Percentiles rank a stretch among this genome's conserved stretches.
Conservation (phyloP, 2,329 filamentous ascomycete genomes). For the Pestalotiopsis sp. region DNA sequence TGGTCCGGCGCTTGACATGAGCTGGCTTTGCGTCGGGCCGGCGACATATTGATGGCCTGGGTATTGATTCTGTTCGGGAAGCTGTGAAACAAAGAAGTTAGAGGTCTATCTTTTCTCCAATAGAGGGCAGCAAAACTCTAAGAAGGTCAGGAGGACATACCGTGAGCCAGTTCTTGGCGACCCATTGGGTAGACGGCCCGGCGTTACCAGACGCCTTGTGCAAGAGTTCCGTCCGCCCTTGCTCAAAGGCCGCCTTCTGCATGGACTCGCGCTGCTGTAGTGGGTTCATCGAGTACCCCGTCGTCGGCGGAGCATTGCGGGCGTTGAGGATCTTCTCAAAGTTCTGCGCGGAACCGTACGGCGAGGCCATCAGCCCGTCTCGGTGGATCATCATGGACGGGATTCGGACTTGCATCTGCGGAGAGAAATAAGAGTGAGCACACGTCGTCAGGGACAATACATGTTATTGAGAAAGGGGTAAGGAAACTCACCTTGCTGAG, state of each 20-base stretch:
- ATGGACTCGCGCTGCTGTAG: constrained; percentile 50
- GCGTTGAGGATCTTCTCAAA: constrained; percentile 49
- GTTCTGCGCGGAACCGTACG: constrained; percentile 43
- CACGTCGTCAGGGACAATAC: neutral
- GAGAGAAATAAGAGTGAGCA: neutral
- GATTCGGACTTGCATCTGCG: constrained; percentile 58
- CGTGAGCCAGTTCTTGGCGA: constrained; percentile 40
- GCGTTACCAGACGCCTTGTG: constrained; percentile 40
- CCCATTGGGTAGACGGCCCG: constrained; percentile 38
- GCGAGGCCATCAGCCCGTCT: constrained; percentile 51
- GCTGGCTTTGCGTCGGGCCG: neutral
- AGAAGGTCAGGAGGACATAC: constrained; percentile 21
- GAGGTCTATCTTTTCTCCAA: too few species aligned
- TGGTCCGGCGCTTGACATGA: neutral
- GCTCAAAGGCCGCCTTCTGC: constrained; percentile 47
- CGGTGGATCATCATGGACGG: constrained; percentile 65
- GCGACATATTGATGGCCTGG: neutral
- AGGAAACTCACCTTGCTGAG: constrained; percentile 46
- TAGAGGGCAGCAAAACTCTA: neutral
- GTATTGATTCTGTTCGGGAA: constrained; percentile 7
- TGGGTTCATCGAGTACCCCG: constrained; percentile 43
- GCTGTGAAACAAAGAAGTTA: neutral
- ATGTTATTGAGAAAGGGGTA: neutral
- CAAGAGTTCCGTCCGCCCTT: constrained; percentile 44
- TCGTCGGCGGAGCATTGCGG: constrained; percentile 34